Evolutionary conservation across 495 filamentous ascomycete species (phyloP).

Genomic region (Aspergillus incahuasiensis): DNA sequence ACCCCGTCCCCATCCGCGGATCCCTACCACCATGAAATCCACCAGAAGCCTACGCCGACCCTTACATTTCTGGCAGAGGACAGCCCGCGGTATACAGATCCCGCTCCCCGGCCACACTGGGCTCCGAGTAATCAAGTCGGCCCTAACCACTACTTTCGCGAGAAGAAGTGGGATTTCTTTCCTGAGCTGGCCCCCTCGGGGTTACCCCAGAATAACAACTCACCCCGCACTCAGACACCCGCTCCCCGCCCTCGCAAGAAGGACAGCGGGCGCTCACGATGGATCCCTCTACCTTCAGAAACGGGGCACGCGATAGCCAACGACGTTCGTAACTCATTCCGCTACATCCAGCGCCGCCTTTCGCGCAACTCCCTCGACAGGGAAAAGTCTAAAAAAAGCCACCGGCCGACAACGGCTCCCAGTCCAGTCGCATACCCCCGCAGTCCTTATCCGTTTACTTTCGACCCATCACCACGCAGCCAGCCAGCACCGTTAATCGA

Average conservation of each 20-base stretch:
- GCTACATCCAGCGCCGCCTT: conserved; percentile 32
- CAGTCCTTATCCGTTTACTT: background rate
- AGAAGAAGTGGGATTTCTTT: conserved; percentile 49
- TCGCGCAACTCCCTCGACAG: conserved; percentile 24
- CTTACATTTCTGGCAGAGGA: conserved; percentile 24
- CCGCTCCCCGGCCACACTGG: conserved; percentile 25
- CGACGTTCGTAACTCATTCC: conserved; percentile 37
- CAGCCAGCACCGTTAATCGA: conserved; percentile 6
- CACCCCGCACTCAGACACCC: conserved; percentile 8
- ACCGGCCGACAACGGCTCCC: conserved; percentile 21
- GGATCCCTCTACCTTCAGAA: conserved; percentile 24
- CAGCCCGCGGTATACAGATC: conserved; percentile 4
- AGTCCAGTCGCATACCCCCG: conserved; percentile 5
- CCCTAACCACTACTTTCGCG: conserved; percentile 43
- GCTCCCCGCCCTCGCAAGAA: conserved; percentile 23
- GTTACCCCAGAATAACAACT: conserved; percentile 16
- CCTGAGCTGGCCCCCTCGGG: conserved; percentile 38
- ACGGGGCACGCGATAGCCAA: conserved; percentile 24
- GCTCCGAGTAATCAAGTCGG: conserved; percentile 18
- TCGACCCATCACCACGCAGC: background rate
- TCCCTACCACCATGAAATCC: conserved; percentile 6
- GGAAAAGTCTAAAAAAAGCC: conserved; percentile 18
- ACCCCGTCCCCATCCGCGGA: conserved; percentile 10
- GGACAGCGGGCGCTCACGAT: conserved; percentile 19
- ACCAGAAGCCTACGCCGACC: conserved; percentile 9